Evolutionary conservation across 1,139 yeast species (phyloP).

Genomic region (Meyerozyma smithsonii): DNA sequence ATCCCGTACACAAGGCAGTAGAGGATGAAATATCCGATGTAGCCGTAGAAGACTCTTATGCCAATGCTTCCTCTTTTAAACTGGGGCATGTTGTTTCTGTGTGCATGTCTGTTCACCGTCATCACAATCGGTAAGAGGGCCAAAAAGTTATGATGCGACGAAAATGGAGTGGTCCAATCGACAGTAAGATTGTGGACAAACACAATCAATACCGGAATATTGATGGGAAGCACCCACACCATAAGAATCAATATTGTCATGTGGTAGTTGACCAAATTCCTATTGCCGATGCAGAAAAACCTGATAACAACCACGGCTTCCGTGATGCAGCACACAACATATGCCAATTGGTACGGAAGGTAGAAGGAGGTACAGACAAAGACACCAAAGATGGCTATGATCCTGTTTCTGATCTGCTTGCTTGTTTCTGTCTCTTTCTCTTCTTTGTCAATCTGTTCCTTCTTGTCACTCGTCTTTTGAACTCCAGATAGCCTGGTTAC

Average conservation of each 20-base stretch:
- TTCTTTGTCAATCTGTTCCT: neutral
- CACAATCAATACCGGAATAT: conserved; percentile 64
- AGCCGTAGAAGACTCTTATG: conserved; percentile 8
- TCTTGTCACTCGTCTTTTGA: neutral
- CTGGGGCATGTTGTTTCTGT: conserved; percentile 9
- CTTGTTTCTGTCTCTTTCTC: neutral
- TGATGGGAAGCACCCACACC: conserved; percentile 66
- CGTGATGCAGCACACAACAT: conserved; percentile 49
- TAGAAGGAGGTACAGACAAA: conserved; percentile 44
- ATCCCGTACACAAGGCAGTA: conserved; percentile 63
- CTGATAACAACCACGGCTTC: conserved; percentile 47
- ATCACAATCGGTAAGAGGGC: conserved; percentile 62
- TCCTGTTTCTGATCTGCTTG: conserved; percentile 5
- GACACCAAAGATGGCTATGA: conserved; percentile 5
- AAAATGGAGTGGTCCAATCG: conserved; percentile 70
- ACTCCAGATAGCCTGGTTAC: neutral
- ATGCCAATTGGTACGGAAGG: conserved; percentile 79
- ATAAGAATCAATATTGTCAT: conserved; percentile 51
- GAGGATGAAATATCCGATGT: conserved; percentile 37
- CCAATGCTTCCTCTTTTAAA: conserved; percentile 5
- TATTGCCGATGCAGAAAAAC: conserved; percentile 12
- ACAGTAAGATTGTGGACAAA: conserved; percentile 65
- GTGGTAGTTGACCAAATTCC: conserved; percentile 43
- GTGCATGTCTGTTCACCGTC: conserved; percentile 42
- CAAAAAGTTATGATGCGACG: conserved; percentile 69